Evolutionary conservation across 306 rosid species (phyloP), one percentile per base, ranked within the genome.

Genomic region (Prunus fruticosa): DNA sequence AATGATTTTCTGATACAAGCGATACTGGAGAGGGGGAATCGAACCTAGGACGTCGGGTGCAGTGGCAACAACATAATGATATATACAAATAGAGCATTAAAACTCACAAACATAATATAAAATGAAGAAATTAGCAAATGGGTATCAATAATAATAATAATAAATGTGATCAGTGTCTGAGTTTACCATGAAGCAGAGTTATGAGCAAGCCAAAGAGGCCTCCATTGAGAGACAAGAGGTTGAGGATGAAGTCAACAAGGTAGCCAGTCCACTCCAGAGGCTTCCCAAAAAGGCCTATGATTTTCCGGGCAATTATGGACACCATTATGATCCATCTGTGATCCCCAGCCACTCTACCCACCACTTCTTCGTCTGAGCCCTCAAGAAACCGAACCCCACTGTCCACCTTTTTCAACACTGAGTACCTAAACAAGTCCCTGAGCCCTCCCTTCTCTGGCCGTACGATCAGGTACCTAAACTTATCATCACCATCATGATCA

Each of bases 201-300:
- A 5, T 79, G 71, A 93, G 72, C 25, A 93, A 79, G 77, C 91
- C 88, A 64, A 66, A 19, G 63, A 87, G 72, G 76, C 71, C 60
- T 38, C 81, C 86, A 77, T 93, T 93, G 56, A 61, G 83, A 52
- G 79, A 90, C 73, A 93, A 84, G 70, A 93, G 91, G 79, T 90
- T 93, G 75, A 93, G 89, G 54, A 82, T 54, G 85, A 89, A 86
- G 10, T 93, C 98, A 14, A 90, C 85, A 27, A 78, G 51, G 81
- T 25, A 71, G 73, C 98, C 98, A 57, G 73, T 74, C 91, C 87
- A 87, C 73, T 86, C 75, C 87, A 93, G 3, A 9, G 98, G 96
- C 65, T 84, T 87, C 64, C 89, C 80, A 12, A 89, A 64, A 67
- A 86, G 11, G 19, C 81, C 80, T 4, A 93, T 76, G 41, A 93